Conservation (phyloP, 192 early-diverging fungal species). For the Diversispora epigaea region DNA sequence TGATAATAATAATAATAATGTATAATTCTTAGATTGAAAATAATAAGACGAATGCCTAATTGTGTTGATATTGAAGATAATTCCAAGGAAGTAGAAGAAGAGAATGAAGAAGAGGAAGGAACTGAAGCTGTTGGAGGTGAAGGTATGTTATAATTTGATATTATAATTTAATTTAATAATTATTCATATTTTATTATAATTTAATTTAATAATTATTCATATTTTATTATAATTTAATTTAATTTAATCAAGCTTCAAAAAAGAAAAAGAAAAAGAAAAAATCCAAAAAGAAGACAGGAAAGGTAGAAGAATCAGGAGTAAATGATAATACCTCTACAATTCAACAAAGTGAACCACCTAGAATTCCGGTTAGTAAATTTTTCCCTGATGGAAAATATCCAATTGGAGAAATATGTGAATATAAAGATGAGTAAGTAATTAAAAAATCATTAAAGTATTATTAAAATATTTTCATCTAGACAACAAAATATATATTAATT, state of each 20-base stretch:
- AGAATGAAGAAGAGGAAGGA: constrained; percentile 20
- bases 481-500: background rate
- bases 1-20: too few species aligned
- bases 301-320: too few species aligned
- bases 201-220: background rate
- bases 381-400: constrained; percentile 79
- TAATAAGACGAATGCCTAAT: background rate
- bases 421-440: constrained; percentile 72
- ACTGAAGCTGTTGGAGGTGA: background rate
- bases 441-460: background rate
- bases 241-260: background rate
- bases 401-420: constrained; percentile 80
- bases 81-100: background rate
- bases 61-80: too few species aligned
- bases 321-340: background rate
- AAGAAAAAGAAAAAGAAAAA: constrained; percentile 20
- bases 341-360: constrained; percentile 63
- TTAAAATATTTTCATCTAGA: background rate
- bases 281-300: constrained; percentile 12
- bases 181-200: background rate
- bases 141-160: background rate
- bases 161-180: background rate
- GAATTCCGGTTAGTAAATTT: constrained; percentile 79
- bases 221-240: background rate
- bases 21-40: background rate